Conservation (phyloP, 768 basidiomycete genomes). For the Mycena epipterygia region DNA sequence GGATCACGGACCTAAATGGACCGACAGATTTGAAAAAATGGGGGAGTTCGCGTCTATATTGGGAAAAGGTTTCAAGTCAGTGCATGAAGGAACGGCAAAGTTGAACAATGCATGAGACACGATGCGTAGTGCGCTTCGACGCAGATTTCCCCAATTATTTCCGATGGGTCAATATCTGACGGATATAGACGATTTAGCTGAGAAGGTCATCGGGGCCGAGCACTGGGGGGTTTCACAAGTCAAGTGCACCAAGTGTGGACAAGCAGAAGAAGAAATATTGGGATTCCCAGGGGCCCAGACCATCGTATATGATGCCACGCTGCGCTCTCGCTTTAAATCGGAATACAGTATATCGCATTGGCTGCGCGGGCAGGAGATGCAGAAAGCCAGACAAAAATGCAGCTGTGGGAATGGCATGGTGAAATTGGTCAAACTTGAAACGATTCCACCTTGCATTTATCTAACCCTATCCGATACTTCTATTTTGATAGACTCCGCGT, state of each 20-base stretch:
- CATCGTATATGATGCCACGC: not conserved
- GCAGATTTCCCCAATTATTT: not conserved
- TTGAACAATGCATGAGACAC: not conserved
- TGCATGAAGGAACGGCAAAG: not conserved
- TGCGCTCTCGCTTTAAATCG: not conserved
- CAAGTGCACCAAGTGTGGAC: not conserved
- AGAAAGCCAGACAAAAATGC: not conserved
- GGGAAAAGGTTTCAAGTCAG: not conserved
- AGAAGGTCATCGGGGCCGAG: not conserved
- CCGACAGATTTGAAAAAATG: constrained; percentile 24
- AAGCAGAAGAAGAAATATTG: not conserved
- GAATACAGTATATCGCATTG: not conserved
- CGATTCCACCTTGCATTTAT: not conserved
- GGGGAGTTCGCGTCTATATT: not conserved
- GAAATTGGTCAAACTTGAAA: not conserved
- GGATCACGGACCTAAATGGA: constrained; percentile 8
- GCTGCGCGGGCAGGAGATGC: not conserved
- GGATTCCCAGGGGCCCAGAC: not conserved
- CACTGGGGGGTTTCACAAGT: not conserved
- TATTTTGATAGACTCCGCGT: not conserved
- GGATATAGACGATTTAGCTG: not conserved
- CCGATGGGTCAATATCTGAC: not conserved
- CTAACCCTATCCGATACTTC: not conserved
- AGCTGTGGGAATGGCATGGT: not conserved
- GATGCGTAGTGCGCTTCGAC: not conserved